phyloP scores from a whole-genome alignment of 2,329 filamentous ascomycete genomes.

The Pseudogymnoascus sp. region DNA sequence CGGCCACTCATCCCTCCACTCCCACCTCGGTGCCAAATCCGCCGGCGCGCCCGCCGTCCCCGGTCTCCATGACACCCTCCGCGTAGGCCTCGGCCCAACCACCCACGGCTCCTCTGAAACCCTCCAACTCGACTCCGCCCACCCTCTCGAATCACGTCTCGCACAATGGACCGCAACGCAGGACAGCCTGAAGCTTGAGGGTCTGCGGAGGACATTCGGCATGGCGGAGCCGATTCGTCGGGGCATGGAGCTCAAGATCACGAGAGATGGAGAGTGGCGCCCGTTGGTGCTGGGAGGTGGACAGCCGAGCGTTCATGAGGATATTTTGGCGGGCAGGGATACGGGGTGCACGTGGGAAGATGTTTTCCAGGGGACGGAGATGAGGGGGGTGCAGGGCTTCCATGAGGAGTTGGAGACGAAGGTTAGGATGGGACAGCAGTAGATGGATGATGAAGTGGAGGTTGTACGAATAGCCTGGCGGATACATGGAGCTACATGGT shows the following conservation, averaged over 20 bases:
- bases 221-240: conserved; percentile 87
- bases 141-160: conserved; percentile 89
- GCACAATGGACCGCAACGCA: conserved; percentile 86
- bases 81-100: conserved; percentile 68
- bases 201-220: conserved; percentile 79
- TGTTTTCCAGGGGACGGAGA: conserved; percentile 75
- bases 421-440: conserved; percentile 59
- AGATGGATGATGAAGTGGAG: background rate
- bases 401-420: conserved; percentile 93
- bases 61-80: conserved; percentile 88
- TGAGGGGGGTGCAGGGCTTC: conserved; percentile 62
- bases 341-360: conserved; percentile 84
- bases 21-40: conserved; percentile 50
- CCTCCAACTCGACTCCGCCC: conserved; percentile 51
- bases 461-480: conserved; percentile 7
- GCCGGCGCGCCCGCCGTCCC: conserved; percentile 82
- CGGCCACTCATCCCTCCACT: conserved; percentile 58
- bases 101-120: conserved; percentile 39
- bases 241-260: conserved; percentile 92
- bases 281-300: conserved; percentile 60
- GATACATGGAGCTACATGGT: conserved; percentile 1
- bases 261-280: conserved; percentile 71
- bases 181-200: conserved; percentile 80
- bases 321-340: conserved; percentile 78
- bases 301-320: conserved; percentile 66